Evolutionary conservation across 345 rosid species (phyloP).

Genomic region (Eucalyptus tenuipes): DNA sequence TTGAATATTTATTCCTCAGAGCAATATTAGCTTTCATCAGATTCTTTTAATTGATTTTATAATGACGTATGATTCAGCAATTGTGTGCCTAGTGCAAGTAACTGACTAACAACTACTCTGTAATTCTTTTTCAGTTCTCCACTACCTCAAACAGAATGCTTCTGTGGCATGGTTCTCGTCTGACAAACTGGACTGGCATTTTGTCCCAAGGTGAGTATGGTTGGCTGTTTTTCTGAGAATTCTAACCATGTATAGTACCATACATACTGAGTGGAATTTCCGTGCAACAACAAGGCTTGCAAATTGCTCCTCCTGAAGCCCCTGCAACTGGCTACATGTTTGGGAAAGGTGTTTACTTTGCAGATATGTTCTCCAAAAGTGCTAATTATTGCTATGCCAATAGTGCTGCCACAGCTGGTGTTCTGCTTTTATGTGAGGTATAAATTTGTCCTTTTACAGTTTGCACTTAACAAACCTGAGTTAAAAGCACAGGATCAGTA

Average conservation of each 20-base stretch:
- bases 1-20: not conserved
- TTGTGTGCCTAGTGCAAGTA: not conserved
- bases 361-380: constrained; percentile 97
- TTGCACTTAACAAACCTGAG: not conserved
- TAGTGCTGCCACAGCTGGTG: constrained; percentile 36
- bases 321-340: constrained; percentile 90
- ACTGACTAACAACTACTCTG: not conserved
- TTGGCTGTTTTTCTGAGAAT: not conserved
- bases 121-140: constrained; percentile 37
- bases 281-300: constrained; percentile 45
- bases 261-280: not conserved
- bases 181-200: constrained; percentile 95
- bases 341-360: constrained; percentile 95
- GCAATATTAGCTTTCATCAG: not conserved
- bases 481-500: not conserved
- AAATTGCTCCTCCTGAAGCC: constrained; percentile 97
- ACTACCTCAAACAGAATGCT: constrained; percentile 59
- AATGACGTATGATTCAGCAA: not conserved
- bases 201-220: constrained; percentile 69
- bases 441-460: not conserved
- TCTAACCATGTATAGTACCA: not conserved
- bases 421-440: constrained; percentile 86
- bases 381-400: constrained; percentile 77
- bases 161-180: constrained; percentile 94
- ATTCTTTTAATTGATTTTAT: not conserved